These are phyloP conservation scores for Xylaria acuta DNA, from an alignment of 495 filamentous ascomycete species.

Conservation along the genomic window DNA sequence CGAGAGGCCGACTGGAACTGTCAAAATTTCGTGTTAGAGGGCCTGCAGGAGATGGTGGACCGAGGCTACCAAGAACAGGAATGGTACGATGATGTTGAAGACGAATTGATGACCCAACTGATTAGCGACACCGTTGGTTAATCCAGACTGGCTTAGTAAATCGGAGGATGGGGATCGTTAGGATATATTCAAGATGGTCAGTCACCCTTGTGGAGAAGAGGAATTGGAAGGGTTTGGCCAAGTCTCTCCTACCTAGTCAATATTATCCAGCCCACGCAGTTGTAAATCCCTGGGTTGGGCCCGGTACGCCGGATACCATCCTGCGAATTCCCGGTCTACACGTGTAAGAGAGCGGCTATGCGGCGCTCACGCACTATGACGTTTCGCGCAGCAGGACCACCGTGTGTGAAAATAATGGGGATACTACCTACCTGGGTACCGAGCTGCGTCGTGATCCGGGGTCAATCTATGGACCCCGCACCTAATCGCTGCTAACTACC, in stretches of 20 bases:
- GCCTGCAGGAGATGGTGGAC: not conserved
- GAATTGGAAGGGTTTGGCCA: not conserved
- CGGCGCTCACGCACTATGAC: not conserved
- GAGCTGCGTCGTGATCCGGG: not conserved
- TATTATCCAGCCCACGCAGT: not conserved
- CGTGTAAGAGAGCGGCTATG: not conserved
- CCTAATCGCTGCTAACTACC: not conserved
- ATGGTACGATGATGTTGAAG: conserved; percentile 11
- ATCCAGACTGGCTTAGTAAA: not conserved
- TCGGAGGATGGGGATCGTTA: not conserved
- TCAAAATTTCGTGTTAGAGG: conserved; percentile 2
- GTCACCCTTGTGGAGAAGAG: not conserved
- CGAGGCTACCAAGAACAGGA: not conserved
- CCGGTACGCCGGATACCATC: not conserved
- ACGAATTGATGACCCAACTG: conserved; percentile 8
- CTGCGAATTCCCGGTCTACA: not conserved
- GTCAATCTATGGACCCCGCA: not conserved
- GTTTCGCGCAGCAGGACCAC: not conserved
- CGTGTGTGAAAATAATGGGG: too few species aligned
- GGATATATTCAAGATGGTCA: not conserved
- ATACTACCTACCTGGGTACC: too few species aligned
- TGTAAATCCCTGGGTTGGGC: not conserved
- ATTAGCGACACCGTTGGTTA: not conserved
- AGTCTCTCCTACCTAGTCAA: not conserved
- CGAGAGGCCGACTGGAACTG: conserved; percentile 10